phyloP scores from a whole-genome alignment of 768 basidiomycete genomes.

The Collybiopsis luxurians region DNA sequence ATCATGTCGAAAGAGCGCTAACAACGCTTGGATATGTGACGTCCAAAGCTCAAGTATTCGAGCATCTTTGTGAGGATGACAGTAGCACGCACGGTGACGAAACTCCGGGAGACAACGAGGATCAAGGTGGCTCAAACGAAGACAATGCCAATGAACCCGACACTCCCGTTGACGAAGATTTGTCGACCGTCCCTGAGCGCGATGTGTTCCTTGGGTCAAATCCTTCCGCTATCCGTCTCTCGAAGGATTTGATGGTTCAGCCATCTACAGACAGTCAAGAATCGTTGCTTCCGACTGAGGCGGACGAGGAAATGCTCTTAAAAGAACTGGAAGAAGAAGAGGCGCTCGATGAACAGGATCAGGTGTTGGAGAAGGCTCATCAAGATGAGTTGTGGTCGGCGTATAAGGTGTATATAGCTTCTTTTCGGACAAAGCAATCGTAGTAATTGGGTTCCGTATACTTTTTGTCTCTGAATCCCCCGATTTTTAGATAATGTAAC shows the following conservation, averaged over 20 bases:
- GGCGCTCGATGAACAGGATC: not conserved
- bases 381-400: not conserved
- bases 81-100: not conserved
- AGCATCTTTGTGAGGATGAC: not conserved
- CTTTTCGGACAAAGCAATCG: not conserved
- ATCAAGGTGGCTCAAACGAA: not conserved
- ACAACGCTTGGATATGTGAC: not conserved
- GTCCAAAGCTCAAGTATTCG: not conserved
- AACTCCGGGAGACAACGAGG: not conserved
- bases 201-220: not conserved
- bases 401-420: not conserved
- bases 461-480: too few relatives aligned
- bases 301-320: not conserved
- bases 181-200: not conserved
- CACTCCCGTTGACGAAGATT: not conserved
- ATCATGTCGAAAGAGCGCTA: not conserved
- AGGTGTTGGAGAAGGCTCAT: not conserved
- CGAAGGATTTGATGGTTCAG: too few relatives aligned
- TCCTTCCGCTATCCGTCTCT: not conserved
- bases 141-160: not conserved
- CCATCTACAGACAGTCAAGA: not conserved
- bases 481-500: too few relatives aligned
- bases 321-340: constrained; percentile 7
- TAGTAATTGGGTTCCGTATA: too few relatives aligned
- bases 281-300: not conserved